These are phyloP conservation scores for Balakata baccata DNA, from an alignment of 345 rosid genomes.

Conservation along the genomic window DNA sequence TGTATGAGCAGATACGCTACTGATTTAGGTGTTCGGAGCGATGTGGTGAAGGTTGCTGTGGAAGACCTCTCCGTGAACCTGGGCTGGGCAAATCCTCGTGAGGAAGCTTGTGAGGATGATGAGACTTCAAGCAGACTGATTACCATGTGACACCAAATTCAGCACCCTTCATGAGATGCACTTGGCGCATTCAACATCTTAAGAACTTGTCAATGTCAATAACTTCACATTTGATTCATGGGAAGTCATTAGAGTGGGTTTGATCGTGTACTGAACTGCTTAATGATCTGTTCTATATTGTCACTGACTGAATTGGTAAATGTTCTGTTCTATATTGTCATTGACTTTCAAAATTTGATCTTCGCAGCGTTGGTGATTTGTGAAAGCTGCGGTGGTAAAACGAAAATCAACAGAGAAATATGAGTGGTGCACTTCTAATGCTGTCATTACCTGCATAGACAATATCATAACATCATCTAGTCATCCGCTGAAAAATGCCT, in stretches of 20 bases:
- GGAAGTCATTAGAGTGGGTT: neutral
- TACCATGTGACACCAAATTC: slow-evolving; percentile 22
- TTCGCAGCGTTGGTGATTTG: neutral
- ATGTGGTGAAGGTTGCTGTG: slow-evolving; percentile 84
- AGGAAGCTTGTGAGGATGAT: slow-evolving; percentile 38
- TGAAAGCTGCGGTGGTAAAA: slow-evolving; percentile 3
- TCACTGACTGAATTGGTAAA: neutral
- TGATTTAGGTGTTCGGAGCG: slow-evolving; percentile 79
- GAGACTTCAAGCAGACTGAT: slow-evolving; percentile 34
- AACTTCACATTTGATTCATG: neutral
- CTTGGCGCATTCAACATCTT: slow-evolving; percentile 5
- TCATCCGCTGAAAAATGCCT: too few species aligned
- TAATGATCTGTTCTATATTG: neutral
- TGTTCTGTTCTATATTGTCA: neutral
- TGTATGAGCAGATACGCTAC: slow-evolving; percentile 93
- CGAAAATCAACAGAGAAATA: too few species aligned
- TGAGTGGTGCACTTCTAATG: too few species aligned
- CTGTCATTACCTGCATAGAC: neutral
- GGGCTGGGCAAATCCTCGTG: slow-evolving; percentile 43
- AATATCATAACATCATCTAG: too few species aligned
- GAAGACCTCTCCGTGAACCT: slow-evolving; percentile 71
- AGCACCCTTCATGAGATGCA: slow-evolving; percentile 8
- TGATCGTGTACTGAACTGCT: neutral
- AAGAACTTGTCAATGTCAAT: neutral
- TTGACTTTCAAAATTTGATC: neutral